Evolutionary conservation across 1,284 basidiomycete genomes (phyloP), one percentile per base, ranked within the genome.

Genomic region (Ganoderma multipileum): DNA sequence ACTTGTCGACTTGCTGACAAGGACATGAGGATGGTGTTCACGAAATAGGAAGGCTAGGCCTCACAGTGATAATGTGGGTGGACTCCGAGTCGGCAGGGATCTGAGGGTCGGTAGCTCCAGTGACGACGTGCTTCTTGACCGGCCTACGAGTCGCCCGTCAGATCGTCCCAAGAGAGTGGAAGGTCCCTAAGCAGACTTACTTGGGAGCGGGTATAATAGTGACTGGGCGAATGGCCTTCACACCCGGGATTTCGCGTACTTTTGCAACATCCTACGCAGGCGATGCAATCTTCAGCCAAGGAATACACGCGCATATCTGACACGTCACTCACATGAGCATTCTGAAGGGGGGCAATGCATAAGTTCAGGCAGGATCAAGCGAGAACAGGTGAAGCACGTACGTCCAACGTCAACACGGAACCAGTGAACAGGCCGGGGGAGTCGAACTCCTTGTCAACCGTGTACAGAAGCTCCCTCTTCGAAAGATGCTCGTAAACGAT

Each of bases 371-470:
- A 59, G 18, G 20, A 26, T n/a, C 23, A 18, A 18, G 36, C n/a
- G 41, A 41, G 20, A 50, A 23, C 8, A n/a, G 23, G 1, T 33
- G 33, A n/a, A 8, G 55, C 23, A 63, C 66, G 63, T 58, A 81
- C 81, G 50, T 71, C 73, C 67, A 84, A 68, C 14, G 80, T 80
- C 59, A 86, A 74, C 28, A 82, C 78, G 7, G 83, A 83, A 30
- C 85, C 85, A 33, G 83, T 70, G 73, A 86, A 85, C 12, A 86
- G 69, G 8, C 84, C 82, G 2, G 79, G 77, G 1, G 79, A 66
- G 67, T 81, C 77, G 75, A 82, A 86, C 70, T 84, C 81, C 65
- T 78, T 81, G 67, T 81, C 74, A 36, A 85, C 80, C 23, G 75
- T 71, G 74, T 83, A 84, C 0, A 72, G 60, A 9, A 84, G 73